A percentile compares a stretch with the other conserved stretches of the same genome.
phyloP scores from a whole-genome alignment of 495 filamentous ascomycete species.

The Penicillium paradoxum region DNA sequence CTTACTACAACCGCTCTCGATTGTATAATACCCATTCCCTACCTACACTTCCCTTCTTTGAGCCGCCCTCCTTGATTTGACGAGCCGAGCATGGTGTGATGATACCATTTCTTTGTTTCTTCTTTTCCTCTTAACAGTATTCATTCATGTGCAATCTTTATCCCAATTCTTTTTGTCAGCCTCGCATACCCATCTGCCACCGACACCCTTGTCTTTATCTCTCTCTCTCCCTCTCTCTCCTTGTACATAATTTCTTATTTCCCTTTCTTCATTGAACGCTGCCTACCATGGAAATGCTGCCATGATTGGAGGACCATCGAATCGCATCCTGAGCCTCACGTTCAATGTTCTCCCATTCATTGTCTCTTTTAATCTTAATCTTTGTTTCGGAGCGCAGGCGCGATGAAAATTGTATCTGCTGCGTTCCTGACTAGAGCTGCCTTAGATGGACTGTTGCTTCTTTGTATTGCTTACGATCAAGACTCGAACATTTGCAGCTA shows the following conservation, averaged over 20 bases:
- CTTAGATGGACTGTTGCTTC: background rate
- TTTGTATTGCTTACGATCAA: background rate
- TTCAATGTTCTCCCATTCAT: background rate
- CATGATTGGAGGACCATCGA: slow-evolving; percentile 17
- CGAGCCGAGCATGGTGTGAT: slow-evolving; percentile 30
- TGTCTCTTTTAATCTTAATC: background rate
- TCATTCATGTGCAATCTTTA: slow-evolving; percentile 13
- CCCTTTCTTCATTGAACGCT: background rate
- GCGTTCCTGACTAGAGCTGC: background rate
- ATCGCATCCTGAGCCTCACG: slow-evolving; percentile 17
- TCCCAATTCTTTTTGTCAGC: background rate
- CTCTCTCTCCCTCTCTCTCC: slow-evolving; percentile 14
- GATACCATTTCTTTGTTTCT: slow-evolving; percentile 25
- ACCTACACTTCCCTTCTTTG: slow-evolving; percentile 9
- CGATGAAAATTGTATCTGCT: background rate
- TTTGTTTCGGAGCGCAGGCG: background rate
- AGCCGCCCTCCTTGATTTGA: slow-evolving; percentile 23
- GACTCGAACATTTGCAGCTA: background rate
- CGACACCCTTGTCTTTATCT: background rate
- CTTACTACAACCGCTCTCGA: slow-evolving; percentile 18
- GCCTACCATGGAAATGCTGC: slow-evolving; percentile 6
- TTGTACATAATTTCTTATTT: slow-evolving; percentile 28
- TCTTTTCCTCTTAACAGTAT: slow-evolving; percentile 3
- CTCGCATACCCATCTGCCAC: slow-evolving; percentile 12
- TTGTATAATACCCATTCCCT: slow-evolving; percentile 26